Evolutionary conservation across 768 basidiomycete genomes (phyloP), one percentile per base, ranked within the genome.

Genomic region (Trametes cinnabarina): DNA sequence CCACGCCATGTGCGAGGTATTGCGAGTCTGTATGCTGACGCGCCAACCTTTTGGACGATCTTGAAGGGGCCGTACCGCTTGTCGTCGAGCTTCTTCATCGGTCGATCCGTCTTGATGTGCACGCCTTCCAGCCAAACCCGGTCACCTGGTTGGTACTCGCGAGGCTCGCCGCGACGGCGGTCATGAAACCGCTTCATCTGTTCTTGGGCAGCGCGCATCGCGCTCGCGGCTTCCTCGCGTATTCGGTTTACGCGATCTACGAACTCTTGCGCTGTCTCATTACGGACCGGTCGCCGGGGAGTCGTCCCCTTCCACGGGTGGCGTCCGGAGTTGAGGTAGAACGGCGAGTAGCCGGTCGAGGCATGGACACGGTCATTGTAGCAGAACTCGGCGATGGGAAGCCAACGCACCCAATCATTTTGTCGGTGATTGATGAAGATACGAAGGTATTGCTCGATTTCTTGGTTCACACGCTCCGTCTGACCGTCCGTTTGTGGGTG

Each of bases 401-500:
- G 63, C 50, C 71, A 69, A 1, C 69, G 58, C 0, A 51, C 34
- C 77, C 78, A 79, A 30, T 75, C 66, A 7, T 68, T 53, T 39
- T 77, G 72, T 4, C 67, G 59, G 47, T 72, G 65, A 46, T 72
- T 69, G 44, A 63, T 50, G 60, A 70, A 77, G 0, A 70, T 41
- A 0, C 73, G 63, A 0, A 80, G 70, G 57, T 74, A 76, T 15
- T 72, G 68, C 55, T 80, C 76, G 0, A 79, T 23, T 4, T 70
- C 63, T 53, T 77, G 75, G 56, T 80, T 78, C 10, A 72, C 60
- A 2, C 68, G 55, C 54, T 81, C 76, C 0, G 74, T 76, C 44
- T 77, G 73, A 0, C 78, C 74, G 51, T 78, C 72, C 2, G 72
- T 72, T 47, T 77, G 71, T 0, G 78, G 80, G 52, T 79, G 79